A percentile compares a stretch with the other conserved stretches of the same genome.
Evolutionary conservation across 1,139 yeast species (phyloP).

Genomic region (Zygoascus meyerae): DNA sequence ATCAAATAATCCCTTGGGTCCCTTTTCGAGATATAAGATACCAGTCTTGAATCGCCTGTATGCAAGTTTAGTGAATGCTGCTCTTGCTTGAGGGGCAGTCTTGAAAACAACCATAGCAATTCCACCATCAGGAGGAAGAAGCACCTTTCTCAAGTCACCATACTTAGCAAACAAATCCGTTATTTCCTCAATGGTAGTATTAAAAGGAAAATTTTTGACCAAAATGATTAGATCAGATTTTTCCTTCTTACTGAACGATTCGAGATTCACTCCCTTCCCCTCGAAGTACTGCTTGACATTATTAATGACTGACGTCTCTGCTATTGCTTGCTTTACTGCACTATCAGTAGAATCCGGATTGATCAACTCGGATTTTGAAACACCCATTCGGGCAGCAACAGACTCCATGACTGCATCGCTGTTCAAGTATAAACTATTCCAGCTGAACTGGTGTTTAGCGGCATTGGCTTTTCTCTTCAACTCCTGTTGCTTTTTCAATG

Average conservation of each 20-base stretch:
- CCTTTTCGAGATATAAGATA: conserved; percentile 85
- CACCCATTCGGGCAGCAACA: conserved; percentile 79
- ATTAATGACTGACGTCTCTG: conserved; percentile 93
- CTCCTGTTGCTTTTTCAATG: conserved; percentile 85
- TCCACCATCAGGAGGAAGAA: conserved; percentile 97
- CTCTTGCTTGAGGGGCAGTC: conserved; percentile 76
- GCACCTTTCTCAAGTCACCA: conserved; percentile 72
- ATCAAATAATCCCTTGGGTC: conserved; percentile 73
- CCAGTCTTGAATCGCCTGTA: conserved; percentile 83
- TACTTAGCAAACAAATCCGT: conserved; percentile 73
- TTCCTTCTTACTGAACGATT: conserved; percentile 63
- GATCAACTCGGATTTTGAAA: conserved; percentile 73
- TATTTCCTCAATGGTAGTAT: conserved; percentile 72
- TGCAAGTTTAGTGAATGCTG: conserved; percentile 84
- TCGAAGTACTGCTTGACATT: conserved; percentile 87
- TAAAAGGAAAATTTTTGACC: conserved; percentile 85
- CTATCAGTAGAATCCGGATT: conserved; percentile 84
- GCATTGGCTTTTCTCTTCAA: conserved; percentile 81
- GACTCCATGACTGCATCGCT: conserved; percentile 88
- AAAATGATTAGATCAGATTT: conserved; percentile 77
- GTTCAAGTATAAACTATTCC: conserved; percentile 92
- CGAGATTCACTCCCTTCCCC: conserved; percentile 74
- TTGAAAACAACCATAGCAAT: conserved; percentile 92
- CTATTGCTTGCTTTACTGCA: conserved; percentile 96
- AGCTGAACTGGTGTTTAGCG: conserved; percentile 75